phyloP scores from a whole-genome alignment of 345 rosid genomes.

The Citrus sinensis region DVS_A1.0 CM039162.1:31333001-31333500 shows the following conservation, averaged over 20 bases:
- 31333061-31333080: not conserved
- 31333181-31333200: not conserved
- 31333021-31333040: not conserved
- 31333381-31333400: constrained; percentile 24
- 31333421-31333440: constrained; percentile 19
- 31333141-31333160: not conserved
- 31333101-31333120: not conserved
- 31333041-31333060: not conserved
- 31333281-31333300: constrained; percentile 31
- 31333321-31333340: constrained; percentile 53
- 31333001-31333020: not conserved
- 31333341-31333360: constrained; percentile 52
- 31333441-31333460: constrained; percentile 19
- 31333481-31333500: not conserved
- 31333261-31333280: constrained; percentile 22
- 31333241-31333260: constrained; percentile 22
- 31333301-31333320: constrained; percentile 32
- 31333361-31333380: constrained; percentile 22
- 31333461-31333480: constrained; percentile 26
- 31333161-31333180: not conserved
- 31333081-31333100: not conserved
- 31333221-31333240: constrained; percentile 9
- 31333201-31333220: not conserved
- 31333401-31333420: constrained; percentile 17
- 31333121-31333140: not conserved